These are phyloP conservation scores for Bjerkandera adusta DNA, from an alignment of 1,284 basidiomycete genomes.

Conservation along the genomic window DNA sequence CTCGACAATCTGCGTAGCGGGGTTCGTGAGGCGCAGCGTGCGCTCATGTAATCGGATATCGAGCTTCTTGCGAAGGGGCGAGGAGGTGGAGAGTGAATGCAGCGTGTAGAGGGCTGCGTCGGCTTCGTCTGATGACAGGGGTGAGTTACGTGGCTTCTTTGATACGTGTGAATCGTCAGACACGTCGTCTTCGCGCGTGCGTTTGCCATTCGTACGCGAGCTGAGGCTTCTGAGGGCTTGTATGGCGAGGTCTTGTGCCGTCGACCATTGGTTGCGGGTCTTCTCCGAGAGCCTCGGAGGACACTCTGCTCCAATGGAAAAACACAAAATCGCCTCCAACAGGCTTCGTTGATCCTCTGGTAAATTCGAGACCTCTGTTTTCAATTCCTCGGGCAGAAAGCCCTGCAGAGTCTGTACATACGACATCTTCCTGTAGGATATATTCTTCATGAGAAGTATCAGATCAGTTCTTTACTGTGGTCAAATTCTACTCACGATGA, in stretches of 20 bases:
- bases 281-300: constrained; percentile 6
- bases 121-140: constrained; percentile 19
- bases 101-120: constrained; percentile 51
- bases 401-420: background rate
- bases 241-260: constrained; percentile 2
- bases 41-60: constrained; percentile 52
- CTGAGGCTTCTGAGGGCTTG: background rate
- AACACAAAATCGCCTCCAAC: constrained; percentile 13
- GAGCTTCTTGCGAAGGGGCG: constrained; percentile 70
- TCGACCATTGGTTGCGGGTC: constrained; percentile 8
- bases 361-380: background rate
- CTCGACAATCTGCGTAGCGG: constrained; percentile 43
- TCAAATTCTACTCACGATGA: background rate
- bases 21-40: constrained; percentile 48
- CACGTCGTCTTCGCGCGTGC: constrained; percentile 21
- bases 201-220: constrained; percentile 18
- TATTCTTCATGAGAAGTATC: background rate
- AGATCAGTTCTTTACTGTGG: background rate
- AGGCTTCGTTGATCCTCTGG: background rate
- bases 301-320: constrained; percentile 13
- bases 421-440: background rate
- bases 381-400: constrained; percentile 6
- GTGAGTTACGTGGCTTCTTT: constrained; percentile 9
- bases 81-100: constrained; percentile 56
- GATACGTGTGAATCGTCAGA: background rate